Percentiles rank a stretch among this genome's conserved stretches.
Evolutionary conservation across 202 grass and related monocot species (phyloP).

Genomic region (Brachypodium distachyon): DNA sequence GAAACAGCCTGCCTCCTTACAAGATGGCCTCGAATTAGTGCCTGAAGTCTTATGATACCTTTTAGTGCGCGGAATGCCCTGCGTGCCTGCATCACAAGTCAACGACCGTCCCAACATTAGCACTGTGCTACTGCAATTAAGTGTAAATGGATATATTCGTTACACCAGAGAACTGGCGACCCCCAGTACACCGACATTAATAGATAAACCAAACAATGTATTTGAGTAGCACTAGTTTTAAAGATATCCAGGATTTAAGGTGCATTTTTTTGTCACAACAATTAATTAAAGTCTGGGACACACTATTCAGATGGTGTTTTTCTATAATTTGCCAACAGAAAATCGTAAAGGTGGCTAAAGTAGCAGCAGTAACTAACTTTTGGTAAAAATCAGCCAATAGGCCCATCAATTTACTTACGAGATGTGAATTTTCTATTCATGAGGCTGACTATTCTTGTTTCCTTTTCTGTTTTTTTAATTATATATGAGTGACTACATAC

Average conservation of each 20-base stretch:
- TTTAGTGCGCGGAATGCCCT: slow-evolving; percentile 80
- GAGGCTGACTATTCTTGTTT: not conserved
- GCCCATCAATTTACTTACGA: not conserved
- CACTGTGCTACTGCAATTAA: not conserved
- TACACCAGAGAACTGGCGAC: not conserved
- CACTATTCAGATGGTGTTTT: not conserved
- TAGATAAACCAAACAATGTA: too few species aligned
- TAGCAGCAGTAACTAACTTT: not conserved
- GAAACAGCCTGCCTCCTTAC: slow-evolving; percentile 85
- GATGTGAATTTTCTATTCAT: not conserved
- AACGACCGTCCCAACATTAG: slow-evolving; percentile 7
- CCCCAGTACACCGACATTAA: not conserved
- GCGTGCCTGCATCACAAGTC: slow-evolving; percentile 57
- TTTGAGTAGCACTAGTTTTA: not conserved
- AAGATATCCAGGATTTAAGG: not conserved
- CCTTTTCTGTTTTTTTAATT: not conserved
- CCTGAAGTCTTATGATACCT: slow-evolving; percentile 90
- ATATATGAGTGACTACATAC: not conserved
- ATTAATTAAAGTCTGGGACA: not conserved
- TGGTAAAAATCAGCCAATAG: not conserved
- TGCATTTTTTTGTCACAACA: not conserved
- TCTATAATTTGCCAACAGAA: not conserved
- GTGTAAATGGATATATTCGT: not conserved
- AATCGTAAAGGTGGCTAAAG: not conserved
- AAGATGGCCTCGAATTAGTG: slow-evolving; percentile 88